phyloP scores from a whole-genome alignment of 2,329 filamentous ascomycete species.

The Xylaria sp. region DNA sequence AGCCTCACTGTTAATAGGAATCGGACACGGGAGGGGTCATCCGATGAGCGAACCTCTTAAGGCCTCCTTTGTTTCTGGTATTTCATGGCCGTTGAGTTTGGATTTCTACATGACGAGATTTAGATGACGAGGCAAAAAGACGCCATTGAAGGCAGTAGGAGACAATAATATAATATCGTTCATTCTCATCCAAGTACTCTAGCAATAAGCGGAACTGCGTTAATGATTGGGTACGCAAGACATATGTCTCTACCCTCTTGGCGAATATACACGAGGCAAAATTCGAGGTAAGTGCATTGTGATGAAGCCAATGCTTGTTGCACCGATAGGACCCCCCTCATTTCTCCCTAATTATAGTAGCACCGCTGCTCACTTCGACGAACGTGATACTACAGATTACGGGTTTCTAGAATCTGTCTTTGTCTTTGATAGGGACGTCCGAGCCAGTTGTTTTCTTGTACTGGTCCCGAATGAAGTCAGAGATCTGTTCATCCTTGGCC shows the following conservation, averaged over 20 bases:
- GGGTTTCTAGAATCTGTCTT: slow-evolving; percentile 57
- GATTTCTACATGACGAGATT: no score
- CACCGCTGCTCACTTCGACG: background rate
- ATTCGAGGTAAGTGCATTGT: background rate
- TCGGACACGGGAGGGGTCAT: background rate
- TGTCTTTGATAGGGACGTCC: slow-evolving; percentile 77
- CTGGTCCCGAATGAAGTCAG: slow-evolving; percentile 74
- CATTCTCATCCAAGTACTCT: background rate
- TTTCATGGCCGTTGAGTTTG: background rate
- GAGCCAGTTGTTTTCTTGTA: slow-evolving; percentile 76
- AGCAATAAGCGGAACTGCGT: no score
- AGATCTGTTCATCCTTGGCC: slow-evolving; percentile 83
- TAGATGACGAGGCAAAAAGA: background rate
- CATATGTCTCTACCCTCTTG: background rate
- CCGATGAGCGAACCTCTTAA: no score
- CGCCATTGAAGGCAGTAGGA: background rate
- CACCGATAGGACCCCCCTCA: background rate
- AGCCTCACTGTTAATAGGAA: background rate
- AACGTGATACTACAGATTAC: background rate
- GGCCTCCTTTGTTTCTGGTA: background rate
- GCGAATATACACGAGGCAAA: no score
- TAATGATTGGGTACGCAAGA: background rate
- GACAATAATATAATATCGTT: background rate
- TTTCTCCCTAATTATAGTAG: background rate
- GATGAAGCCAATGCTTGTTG: background rate